Conservation (phyloP, 192 early-diverging fungal genomes). For the Backusella circina region DNA sequence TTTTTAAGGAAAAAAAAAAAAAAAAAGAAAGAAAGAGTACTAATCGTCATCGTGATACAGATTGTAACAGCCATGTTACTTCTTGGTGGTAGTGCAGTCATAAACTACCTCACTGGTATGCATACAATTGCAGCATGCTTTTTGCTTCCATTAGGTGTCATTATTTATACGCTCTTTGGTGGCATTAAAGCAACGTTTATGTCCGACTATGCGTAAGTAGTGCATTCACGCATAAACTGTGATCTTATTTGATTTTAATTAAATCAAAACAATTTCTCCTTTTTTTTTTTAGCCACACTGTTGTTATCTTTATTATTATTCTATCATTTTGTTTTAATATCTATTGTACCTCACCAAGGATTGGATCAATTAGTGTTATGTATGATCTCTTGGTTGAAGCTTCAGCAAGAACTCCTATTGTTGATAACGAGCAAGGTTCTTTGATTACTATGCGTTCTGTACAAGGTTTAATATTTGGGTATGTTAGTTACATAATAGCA, state of each 20-base stretch:
- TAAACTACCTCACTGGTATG: conserved; percentile 64
- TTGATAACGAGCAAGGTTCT: conserved; percentile 54
- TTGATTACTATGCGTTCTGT: conserved; percentile 64
- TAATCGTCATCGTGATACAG: conserved; percentile 23
- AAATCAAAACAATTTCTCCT: background rate
- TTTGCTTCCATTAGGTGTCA: conserved; percentile 65
- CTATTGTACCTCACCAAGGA: conserved; percentile 52
- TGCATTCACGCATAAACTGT: background rate
- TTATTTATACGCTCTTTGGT: conserved; percentile 62
- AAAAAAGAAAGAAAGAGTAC: background rate
- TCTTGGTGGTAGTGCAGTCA: conserved; percentile 67
- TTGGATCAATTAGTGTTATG: conserved; percentile 65
- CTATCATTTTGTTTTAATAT: conserved; percentile 66
- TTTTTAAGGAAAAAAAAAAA: background rate
- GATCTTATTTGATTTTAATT: background rate
- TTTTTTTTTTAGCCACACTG: conserved; percentile 46
- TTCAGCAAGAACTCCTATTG: conserved; percentile 46
- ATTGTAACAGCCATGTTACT: conserved; percentile 74
- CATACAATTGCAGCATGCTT: conserved; percentile 58
- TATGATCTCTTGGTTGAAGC: conserved; percentile 60
- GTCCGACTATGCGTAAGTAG: conserved; percentile 54
- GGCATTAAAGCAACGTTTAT: conserved; percentile 75
- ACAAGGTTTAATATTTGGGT: conserved; percentile 63
- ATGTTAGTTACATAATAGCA: background rate
- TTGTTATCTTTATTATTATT: conserved; percentile 68